These are phyloP conservation scores for Bretziella fagacearum DNA, from an alignment of 2,329 filamentous ascomycete genomes.

Conservation along the genomic window DNA sequence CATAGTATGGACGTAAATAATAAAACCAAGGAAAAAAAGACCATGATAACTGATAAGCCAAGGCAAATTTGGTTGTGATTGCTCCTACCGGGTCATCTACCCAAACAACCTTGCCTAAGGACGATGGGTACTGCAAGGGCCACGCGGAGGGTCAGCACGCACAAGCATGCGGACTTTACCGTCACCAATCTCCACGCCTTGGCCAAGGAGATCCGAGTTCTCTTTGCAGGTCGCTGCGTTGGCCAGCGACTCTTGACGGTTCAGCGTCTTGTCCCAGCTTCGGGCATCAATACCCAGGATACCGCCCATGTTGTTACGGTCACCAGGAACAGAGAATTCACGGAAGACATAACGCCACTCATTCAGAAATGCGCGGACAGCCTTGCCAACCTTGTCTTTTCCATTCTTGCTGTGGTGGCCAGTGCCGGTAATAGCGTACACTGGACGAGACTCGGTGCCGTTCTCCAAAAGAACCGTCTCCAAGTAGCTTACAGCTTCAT, in stretches of 20 bases:
- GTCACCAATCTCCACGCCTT: constrained; percentile 51
- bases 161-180: constrained; percentile 50
- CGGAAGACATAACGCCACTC: constrained; percentile 93
- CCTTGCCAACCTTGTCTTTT: constrained; percentile 96
- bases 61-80: too few species aligned
- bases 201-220: constrained; percentile 41
- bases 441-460: constrained; percentile 49
- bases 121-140: background rate
- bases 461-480: constrained; percentile 79
- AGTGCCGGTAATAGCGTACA: constrained; percentile 94
- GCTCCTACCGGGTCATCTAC: background rate
- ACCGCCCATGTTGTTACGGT: constrained; percentile 66
- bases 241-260: constrained; percentile 28
- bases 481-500: constrained; percentile 90
- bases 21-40: background rate
- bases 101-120: constrained; percentile 1
- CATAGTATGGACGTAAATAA: background rate
- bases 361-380: constrained; percentile 75
- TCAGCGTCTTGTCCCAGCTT: constrained; percentile 47
- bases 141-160: constrained; percentile 23
- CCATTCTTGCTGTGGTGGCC: constrained; percentile 97
- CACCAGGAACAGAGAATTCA: constrained; percentile 92
- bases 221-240: constrained; percentile 19
- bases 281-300: constrained; percentile 51
- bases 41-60: background rate